Percentiles rank a stretch among this genome's conserved stretches.
Conservation (phyloP, 176 grass and related monocot species). For the Zea mays region Zm-B73-REFERENCE-NAM-5.0 NC_050098.1:131473501-131474000, state of each 20-base stretch:
- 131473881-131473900: too few relatives aligned
- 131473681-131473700: background rate
- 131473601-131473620: background rate
- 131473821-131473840: background rate
- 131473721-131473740: background rate
- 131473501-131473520: slow-evolving; percentile 99
- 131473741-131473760: too few relatives aligned
- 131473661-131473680: slow-evolving; percentile 24
- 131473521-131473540: slow-evolving; percentile 98
- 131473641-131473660: background rate
- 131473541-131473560: slow-evolving; percentile 64
- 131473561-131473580: slow-evolving; percentile 15
- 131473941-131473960: too few relatives aligned
- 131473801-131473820: background rate
- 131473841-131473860: background rate
- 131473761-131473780: too few relatives aligned
- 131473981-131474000: too few relatives aligned
- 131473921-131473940: too few relatives aligned
- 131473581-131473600: slow-evolving; percentile 19
- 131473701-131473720: background rate
- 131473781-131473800: too few relatives aligned
- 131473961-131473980: too few relatives aligned
- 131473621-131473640: slow-evolving; percentile 5
- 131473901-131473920: too few relatives aligned
- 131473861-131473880: background rate